Base-by-base conservation (phyloP, 768 basidiomycete genomes). In the Lentinula sp. region DNA sequence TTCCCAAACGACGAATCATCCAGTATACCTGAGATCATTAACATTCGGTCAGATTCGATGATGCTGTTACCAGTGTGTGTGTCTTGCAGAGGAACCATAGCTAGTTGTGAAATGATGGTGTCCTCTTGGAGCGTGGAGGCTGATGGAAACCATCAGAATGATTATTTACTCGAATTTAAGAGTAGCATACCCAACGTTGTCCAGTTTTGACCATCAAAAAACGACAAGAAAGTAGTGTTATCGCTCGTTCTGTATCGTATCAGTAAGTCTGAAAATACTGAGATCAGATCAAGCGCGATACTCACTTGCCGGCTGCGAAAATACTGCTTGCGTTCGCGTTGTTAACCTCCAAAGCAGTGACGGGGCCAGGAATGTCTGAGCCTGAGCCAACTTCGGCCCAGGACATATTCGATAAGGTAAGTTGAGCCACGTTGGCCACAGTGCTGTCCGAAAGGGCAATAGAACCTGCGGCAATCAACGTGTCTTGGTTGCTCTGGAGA, bases 181-280 rank as follows among this genome's bases (percentile, higher is more conserved):
- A 6, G 20, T 41, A 12, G 70, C 78, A 52, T 67, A 87, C 90
- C 85, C 59, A 93, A 73, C 37, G 78, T 73, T 12, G 77, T 76
- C 96, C 96, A 99, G 2, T 78, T 75, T 28, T 71, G 60, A 52
- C 96, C 96, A 71, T 98, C 81, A 91, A 93, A 99, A 68, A 86
- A 90, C 41, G 82, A 78, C 61, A 98, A 72, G 76, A 93, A 98
- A 1, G 81, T 74, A 4, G 80, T 77, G 12, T 84, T 86, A 60
- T 87, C 83, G n/a, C 69, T 72, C 4, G 85, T 77, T 41, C 86
- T 86, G 61, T 28, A 57, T 23, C 41, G 49, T 36, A 54, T 65
- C 36, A 57, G 60, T 52, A 53, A 53, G 48, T 48, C 55, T 18
- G 16, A 15, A 36, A 35, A 5, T 20, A 48, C 9, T 8, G 8